Conservation (phyloP, 2,329 filamentous ascomycete species). For the Zymoseptoria crescenta region DNA sequence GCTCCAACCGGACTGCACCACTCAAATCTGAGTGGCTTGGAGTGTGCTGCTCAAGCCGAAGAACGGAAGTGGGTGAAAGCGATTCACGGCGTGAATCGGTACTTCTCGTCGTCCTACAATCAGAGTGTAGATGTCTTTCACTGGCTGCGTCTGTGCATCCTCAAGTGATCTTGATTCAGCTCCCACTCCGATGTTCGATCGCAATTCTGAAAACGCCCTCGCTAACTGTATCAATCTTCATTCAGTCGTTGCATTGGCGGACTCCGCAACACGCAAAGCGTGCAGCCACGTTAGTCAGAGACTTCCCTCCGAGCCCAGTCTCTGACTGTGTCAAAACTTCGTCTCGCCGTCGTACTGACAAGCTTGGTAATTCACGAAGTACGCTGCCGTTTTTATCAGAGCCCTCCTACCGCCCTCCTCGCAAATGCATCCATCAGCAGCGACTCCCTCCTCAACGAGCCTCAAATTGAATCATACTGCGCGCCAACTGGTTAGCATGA, state of each 20-base stretch:
- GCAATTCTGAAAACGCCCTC: background rate
- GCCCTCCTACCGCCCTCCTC: background rate
- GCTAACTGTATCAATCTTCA: background rate
- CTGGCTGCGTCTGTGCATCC: background rate
- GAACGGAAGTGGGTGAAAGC: no score
- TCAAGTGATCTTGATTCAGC: background rate
- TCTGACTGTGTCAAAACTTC: background rate
- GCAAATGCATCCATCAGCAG: background rate
- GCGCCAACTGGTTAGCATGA: slow-evolving; percentile 2
- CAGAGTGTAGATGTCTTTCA: background rate
- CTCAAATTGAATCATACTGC: slow-evolving; percentile 97
- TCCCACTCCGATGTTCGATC: background rate
- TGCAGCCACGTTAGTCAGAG: background rate
- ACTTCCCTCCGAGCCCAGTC: background rate
- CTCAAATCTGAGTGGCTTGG: no score
- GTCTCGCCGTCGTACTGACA: background rate
- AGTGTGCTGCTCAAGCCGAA: no score
- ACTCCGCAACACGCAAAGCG: background rate
- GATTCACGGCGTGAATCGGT: background rate
- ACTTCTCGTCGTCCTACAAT: background rate
- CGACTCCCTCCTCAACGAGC: slow-evolving; percentile 54
- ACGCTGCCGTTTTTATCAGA: background rate
- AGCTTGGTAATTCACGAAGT: background rate
- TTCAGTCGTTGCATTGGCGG: background rate
- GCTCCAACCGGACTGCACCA: no score